Percentiles rank a stretch among this genome's conserved stretches.
phyloP scores from a whole-genome alignment of 2,329 filamentous ascomycete species.

The Botrytis hyacinthi region DNA sequence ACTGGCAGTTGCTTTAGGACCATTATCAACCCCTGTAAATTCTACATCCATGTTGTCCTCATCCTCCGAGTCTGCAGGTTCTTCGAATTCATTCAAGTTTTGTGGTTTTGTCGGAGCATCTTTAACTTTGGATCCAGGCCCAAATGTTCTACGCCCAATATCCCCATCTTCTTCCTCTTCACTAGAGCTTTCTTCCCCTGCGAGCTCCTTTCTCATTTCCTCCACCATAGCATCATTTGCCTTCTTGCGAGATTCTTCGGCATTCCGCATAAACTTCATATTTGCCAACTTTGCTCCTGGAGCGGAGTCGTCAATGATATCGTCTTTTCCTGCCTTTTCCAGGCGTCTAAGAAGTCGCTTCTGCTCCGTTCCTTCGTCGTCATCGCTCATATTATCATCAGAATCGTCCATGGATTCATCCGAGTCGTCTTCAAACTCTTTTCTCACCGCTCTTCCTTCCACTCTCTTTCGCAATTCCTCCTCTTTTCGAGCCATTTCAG shows the following conservation, averaged over 20 bases:
- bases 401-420: constrained; percentile 57
- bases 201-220: constrained; percentile 68
- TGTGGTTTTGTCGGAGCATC: constrained; percentile 37
- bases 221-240: constrained; percentile 76
- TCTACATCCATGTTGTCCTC: constrained; percentile 40
- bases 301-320: constrained; percentile 47
- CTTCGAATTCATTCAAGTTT: constrained; percentile 56
- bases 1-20: neutral
- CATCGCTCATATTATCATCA: constrained; percentile 53
- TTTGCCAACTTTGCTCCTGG: constrained; percentile 68
- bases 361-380: constrained; percentile 50
- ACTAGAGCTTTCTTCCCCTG: constrained; percentile 59
- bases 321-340: constrained; percentile 46
- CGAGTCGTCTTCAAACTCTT: constrained; percentile 44
- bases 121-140: constrained; percentile 48
- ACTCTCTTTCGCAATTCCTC: constrained; percentile 66
- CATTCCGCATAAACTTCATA: constrained; percentile 94
- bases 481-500: constrained; percentile 63
- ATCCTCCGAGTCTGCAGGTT: constrained; percentile 51
- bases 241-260: constrained; percentile 73
- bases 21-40: constrained; percentile 25
- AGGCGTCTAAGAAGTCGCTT: constrained; percentile 50
- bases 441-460: constrained; percentile 57
- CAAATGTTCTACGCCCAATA: constrained; percentile 70
- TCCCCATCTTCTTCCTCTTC: constrained; percentile 54